These are phyloP conservation scores for Saksenaea oblongispora DNA, from an alignment of 371 early-diverging fungal genomes.

Conservation along the genomic window DNA sequence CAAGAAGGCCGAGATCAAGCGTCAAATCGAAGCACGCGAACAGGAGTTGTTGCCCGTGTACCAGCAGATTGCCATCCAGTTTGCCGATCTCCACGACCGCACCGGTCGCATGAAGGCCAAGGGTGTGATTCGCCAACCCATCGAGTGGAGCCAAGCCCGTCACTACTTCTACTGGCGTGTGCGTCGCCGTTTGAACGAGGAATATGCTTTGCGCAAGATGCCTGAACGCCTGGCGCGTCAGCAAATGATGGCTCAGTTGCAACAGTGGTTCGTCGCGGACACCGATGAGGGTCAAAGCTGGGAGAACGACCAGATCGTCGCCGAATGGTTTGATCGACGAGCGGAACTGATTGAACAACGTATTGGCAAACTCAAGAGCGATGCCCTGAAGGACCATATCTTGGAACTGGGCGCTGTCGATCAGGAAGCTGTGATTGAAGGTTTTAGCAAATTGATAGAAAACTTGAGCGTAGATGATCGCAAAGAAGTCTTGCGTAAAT, in stretches of 20 bases:
- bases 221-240: constrained; percentile 46
- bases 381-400: constrained; percentile 38
- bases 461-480: constrained; percentile 38
- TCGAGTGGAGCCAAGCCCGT: constrained; percentile 85
- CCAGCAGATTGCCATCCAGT: constrained; percentile 93
- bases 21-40: constrained; percentile 78
- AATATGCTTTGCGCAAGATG: constrained; percentile 66
- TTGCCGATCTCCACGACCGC: constrained; percentile 97
- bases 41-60: constrained; percentile 87
- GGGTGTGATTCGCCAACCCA: constrained; percentile 79
- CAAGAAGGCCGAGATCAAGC: constrained; percentile 66
- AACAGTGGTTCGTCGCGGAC: constrained; percentile 62
- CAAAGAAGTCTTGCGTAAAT: constrained; percentile 43
- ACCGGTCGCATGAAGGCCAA: constrained; percentile 97
- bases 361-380: constrained; percentile 42
- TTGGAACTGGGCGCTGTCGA: constrained; percentile 38
- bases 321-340: constrained; percentile 68
- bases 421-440: constrained; percentile 54
- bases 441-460: constrained; percentile 47
- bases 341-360: constrained; percentile 47
- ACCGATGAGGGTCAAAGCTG: constrained; percentile 33
- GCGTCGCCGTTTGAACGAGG: constrained; percentile 77
- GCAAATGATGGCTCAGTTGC: constrained; percentile 45
- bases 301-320: constrained; percentile 57
- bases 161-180: constrained; percentile 94